Evolutionary conservation across 768 basidiomycete species (phyloP).

Genomic region (Pleurotus eryngii): DNA sequence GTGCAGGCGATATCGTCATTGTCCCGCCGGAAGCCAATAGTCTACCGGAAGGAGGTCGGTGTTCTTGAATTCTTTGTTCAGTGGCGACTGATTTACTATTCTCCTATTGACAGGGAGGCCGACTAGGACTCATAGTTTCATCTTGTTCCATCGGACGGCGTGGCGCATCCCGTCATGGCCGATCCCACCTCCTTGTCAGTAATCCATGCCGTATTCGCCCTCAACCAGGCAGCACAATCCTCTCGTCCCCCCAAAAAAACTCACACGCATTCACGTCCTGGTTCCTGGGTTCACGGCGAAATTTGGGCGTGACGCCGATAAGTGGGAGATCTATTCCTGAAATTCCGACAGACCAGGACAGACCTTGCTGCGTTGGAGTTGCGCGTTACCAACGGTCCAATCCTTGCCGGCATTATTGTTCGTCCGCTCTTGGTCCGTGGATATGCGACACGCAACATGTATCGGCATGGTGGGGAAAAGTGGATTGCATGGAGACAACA

Average conservation of each 20-base stretch:
- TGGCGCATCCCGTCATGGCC: slow-evolving; percentile 29
- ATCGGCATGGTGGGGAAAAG: slow-evolving; percentile 24
- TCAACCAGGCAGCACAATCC: slow-evolving; percentile 21
- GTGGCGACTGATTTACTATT: slow-evolving; percentile 18
- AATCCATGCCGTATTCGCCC: slow-evolving; percentile 22
- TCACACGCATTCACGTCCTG: slow-evolving; percentile 44
- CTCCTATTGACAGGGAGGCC: slow-evolving; percentile 30
- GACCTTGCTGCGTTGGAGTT: slow-evolving; percentile 28
- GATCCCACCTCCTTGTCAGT: slow-evolving; percentile 12
- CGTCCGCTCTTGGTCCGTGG: slow-evolving; percentile 43
- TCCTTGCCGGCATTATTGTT: slow-evolving; percentile 41
- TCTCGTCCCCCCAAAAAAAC: slow-evolving; percentile 28
- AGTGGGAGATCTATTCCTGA: slow-evolving; percentile 16
- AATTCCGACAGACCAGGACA: slow-evolving; percentile 34
- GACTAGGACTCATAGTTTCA: slow-evolving; percentile 19
- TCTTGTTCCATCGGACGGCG: slow-evolving; percentile 28
- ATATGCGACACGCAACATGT: slow-evolving; percentile 26
- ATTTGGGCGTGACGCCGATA: slow-evolving; percentile 29
- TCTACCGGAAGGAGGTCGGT: slow-evolving; percentile 37
- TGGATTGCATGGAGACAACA: slow-evolving; percentile 30
- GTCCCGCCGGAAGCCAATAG: slow-evolving; percentile 27
- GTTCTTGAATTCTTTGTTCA: background rate
- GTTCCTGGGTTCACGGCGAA: slow-evolving; percentile 37
- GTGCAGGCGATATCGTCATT: slow-evolving; percentile 47
- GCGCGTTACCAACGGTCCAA: slow-evolving; percentile 20